phyloP scores from a whole-genome alignment of 257 asterid genomes.

The Cordia subcordata region DNA sequence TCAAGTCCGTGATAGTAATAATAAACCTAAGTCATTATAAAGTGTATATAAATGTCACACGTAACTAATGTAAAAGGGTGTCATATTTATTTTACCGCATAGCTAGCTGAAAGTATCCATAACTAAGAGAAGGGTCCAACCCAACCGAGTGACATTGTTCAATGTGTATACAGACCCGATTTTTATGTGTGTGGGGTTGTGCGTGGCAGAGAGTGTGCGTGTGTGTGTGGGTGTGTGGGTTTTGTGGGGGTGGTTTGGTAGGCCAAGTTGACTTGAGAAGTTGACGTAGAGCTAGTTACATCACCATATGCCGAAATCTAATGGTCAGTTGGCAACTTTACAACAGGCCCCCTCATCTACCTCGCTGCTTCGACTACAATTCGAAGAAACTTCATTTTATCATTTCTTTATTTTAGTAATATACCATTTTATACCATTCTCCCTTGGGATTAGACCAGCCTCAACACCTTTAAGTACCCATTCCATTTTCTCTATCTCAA shows the following conservation, averaged over 20 bases:
- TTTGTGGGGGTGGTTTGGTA: not conserved
- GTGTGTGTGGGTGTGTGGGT: not conserved
- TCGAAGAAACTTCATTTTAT: slow-evolving; percentile 44
- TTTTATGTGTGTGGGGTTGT: not conserved
- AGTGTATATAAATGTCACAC: too few relatives aligned
- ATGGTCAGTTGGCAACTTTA: slow-evolving; percentile 3
- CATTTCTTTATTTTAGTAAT: not conserved
- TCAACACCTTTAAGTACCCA: slow-evolving; percentile 7
- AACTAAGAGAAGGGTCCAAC: too few relatives aligned
- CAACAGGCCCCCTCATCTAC: slow-evolving; percentile 13
- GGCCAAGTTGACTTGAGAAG: slow-evolving; percentile 19
- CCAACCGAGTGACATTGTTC: too few relatives aligned
- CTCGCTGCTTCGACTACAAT: slow-evolving; percentile 32
- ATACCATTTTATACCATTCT: not conserved
- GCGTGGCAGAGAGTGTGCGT: too few relatives aligned
- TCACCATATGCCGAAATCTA: slow-evolving; percentile 8
- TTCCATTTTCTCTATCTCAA: not conserved
- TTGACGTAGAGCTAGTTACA: slow-evolving; percentile 41
- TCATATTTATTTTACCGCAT: too few relatives aligned
- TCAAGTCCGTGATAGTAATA: too few relatives aligned
- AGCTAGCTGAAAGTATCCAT: too few relatives aligned
- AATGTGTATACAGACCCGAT: too few relatives aligned
- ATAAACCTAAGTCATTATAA: too few relatives aligned
- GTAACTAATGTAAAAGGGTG: too few relatives aligned
- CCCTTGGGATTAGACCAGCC: not conserved